These are phyloP conservation scores for Paratinospora sagittata DNA, from an alignment of 164 flowering plant genomes.

Conservation along the genomic window DNA sequence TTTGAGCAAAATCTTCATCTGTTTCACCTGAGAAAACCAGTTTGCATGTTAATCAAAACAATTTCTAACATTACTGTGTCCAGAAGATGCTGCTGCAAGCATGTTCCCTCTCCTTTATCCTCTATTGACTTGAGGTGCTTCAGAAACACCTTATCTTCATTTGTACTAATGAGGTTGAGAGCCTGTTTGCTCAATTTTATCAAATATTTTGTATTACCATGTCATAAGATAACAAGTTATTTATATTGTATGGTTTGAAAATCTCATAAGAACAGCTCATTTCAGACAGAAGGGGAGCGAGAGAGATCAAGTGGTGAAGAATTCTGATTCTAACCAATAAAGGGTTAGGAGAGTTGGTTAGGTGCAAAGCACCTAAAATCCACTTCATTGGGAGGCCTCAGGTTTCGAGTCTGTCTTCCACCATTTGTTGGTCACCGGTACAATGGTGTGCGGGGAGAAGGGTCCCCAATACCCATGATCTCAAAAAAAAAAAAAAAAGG, in stretches of 20 bases:
- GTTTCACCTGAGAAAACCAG: slow-evolving; percentile 75
- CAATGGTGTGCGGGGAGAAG: too few species aligned
- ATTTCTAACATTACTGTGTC: background rate
- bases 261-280: background rate
- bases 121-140: background rate
- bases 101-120: background rate
- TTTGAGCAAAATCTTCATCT: slow-evolving; percentile 86
- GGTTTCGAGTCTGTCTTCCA: too few species aligned
- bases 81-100: background rate
- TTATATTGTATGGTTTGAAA: background rate
- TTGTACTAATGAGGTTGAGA: background rate
- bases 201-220: background rate
- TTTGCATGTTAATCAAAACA: background rate
- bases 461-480: too few species aligned
- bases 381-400: too few species aligned
- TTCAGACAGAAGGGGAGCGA: too few species aligned
- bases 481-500: background rate
- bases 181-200: background rate
- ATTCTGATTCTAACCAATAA: too few species aligned
- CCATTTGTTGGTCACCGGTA: too few species aligned
- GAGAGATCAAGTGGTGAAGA: too few species aligned
- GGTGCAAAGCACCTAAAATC: too few species aligned
- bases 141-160: background rate
- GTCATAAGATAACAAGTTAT: background rate
- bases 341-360: too few species aligned